Evolutionary conservation across 2,329 filamentous ascomycete genomes (phyloP).

Genomic region (Annulohypoxylon truncatum): DNA sequence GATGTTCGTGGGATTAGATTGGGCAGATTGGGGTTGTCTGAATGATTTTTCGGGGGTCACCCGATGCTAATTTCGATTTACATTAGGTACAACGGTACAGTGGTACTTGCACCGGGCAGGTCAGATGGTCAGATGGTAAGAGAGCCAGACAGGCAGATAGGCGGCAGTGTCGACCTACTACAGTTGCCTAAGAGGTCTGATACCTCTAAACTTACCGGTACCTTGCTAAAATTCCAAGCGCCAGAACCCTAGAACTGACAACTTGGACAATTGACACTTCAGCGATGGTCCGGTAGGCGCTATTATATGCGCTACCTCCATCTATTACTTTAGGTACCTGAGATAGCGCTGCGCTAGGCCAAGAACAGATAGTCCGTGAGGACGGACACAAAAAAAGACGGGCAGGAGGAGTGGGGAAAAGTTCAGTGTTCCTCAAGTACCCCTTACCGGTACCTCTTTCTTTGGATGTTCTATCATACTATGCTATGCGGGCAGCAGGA

Average conservation of each 20-base stretch:
- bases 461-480: no score
- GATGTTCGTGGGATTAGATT: background rate
- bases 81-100: constrained; percentile 13
- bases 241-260: constrained; percentile 3
- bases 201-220: constrained; percentile 1
- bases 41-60: constrained; percentile 11
- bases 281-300: background rate
- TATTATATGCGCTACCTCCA: background rate
- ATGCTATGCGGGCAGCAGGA: background rate
- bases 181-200: background rate
- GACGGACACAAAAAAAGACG: constrained; percentile 1
- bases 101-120: background rate
- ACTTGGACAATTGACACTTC: background rate
- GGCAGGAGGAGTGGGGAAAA: constrained; percentile 3
- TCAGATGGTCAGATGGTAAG: constrained; percentile 7
- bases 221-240: constrained; percentile 14
- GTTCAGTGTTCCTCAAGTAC: background rate
- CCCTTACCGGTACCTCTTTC: background rate
- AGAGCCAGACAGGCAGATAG: constrained; percentile 15
- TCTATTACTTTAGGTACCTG: background rate
- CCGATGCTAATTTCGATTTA: constrained; percentile 34
- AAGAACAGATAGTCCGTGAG: background rate
- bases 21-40: constrained; percentile 1
- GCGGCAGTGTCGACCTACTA: background rate
- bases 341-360: constrained; percentile 2